Evolutionary conservation across 2,329 filamentous ascomycete genomes (phyloP), one percentile per base, ranked within the genome.

Genomic region (Endothia cerciana): DNA sequence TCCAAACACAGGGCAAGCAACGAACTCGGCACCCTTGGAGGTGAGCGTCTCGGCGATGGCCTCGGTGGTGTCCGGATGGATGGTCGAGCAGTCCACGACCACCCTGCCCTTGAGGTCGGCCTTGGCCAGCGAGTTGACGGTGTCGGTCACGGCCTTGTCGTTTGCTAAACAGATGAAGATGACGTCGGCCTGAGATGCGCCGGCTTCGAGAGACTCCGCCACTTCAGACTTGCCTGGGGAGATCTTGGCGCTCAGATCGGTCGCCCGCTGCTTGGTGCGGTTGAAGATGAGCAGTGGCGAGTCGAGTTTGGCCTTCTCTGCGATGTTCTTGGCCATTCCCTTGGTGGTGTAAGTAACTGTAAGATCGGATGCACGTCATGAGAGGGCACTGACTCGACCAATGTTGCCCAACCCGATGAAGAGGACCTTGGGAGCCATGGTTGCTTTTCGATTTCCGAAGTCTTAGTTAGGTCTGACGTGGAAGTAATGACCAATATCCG

Each of bases 321-420:
- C 88, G 45, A 97, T 82, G 75, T 97, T 97, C 77, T 89, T 91
- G 78, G 84, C 87, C 91, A 97, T 96, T 69, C 90, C 92, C 90
- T 93, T 67, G 49, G 36, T 19, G 28, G 40, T 41, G 58, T 69
- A 41, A 71, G 66, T 36, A 47, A 36, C 47, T 10, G 13, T 56
- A 17, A 19, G 38, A 49, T 49, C 4, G n/a, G 36, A 4, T 30
- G 10, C 2, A 36, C 13, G 17, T 1, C 4, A 28, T 2, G n/a
- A 25, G 13, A 49, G 19, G 41, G 30, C 10, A 78, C 86, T 80
- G 80, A 91, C 91, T 74, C 89, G 85, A 70, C 92, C 93, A 88
- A 97, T 97, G 76, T 96, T 96, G 62, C 93, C 93, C 60, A 97
- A 84, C 65, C 93, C 93, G 63, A 96, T 87, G 87, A 89, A 96